A percentile compares a stretch with the other conserved stretches of the same genome.
Conservation (phyloP, 345 rosid genomes). For the Dimocarpus longan region DNA sequence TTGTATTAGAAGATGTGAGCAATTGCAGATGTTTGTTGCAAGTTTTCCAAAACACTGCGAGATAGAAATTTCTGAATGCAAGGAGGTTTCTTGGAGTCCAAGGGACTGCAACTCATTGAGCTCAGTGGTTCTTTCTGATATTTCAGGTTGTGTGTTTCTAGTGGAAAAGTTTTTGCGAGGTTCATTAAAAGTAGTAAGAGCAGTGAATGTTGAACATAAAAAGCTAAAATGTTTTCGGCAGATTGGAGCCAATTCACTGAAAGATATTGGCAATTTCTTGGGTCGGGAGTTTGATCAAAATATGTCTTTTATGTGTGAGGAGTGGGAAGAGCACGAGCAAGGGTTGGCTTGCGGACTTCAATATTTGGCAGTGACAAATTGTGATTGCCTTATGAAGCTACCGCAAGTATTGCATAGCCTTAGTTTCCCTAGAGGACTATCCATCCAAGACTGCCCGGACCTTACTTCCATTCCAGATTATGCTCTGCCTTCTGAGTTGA, state of each 20-base stretch:
- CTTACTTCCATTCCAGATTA: conserved; percentile 4
- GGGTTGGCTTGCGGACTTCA: background rate
- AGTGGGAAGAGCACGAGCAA: background rate
- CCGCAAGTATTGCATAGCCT: background rate
- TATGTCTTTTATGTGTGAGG: background rate
- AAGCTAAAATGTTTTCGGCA: no score
- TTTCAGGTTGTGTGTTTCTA: background rate
- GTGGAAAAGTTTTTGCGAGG: background rate
- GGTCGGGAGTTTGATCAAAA: no score
- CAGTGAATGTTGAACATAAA: background rate
- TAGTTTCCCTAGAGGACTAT: conserved; percentile 9
- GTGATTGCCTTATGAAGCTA: background rate
- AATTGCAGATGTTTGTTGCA: background rate
- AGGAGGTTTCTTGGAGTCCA: background rate
- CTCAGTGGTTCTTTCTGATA: background rate
- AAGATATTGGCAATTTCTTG: no score
- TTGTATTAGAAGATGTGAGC: background rate
- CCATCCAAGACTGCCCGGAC: conserved; percentile 2
- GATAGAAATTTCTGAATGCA: background rate
- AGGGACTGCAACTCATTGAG: background rate
- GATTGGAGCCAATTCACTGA: no score
- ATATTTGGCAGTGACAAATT: no score
- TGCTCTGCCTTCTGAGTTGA: conserved; percentile 15
- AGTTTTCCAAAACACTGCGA: background rate
- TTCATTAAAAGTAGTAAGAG: background rate